Conservation (phyloP, 257 asterid genomes). For the Solanum sejunctum region DNA sequence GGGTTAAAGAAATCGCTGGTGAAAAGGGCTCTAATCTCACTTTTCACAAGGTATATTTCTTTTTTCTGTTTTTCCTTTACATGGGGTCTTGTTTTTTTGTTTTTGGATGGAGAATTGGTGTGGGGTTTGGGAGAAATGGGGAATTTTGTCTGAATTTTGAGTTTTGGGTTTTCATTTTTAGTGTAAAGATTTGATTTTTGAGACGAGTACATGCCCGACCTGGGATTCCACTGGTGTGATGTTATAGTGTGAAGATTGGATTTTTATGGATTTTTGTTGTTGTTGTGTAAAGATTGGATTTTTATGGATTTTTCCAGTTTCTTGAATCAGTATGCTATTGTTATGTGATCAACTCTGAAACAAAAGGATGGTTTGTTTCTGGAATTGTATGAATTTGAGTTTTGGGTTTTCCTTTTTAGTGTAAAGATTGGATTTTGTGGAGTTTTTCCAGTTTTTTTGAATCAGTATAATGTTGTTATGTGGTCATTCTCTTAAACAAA, state of each 20-base stretch:
- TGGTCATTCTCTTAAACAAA: background rate
- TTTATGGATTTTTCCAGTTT: background rate
- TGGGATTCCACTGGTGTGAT: no score
- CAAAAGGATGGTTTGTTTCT: background rate
- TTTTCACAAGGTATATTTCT: constrained; percentile 51
- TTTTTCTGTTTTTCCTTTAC: background rate
- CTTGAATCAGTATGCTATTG: background rate
- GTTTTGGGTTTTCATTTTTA: background rate
- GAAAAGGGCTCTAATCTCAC: constrained; percentile 43
- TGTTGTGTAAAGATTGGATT: background rate
- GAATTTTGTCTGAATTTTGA: background rate
- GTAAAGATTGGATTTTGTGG: constrained; percentile 1
- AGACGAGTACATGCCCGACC: no score
- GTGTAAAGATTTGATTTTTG: background rate
- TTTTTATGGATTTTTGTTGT: no score
- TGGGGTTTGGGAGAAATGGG: background rate
- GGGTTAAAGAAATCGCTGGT: constrained; percentile 71
- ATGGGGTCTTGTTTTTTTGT: background rate
- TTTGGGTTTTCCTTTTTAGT: background rate
- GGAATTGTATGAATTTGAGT: background rate
- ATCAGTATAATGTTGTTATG: background rate
- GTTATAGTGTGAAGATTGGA: no score
- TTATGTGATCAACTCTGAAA: background rate
- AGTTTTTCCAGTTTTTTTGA: background rate
- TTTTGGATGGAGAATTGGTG: background rate